Conservation (phyloP, 2,329 filamentous ascomycete species). For the Paecilomyces formosus region DNA sequence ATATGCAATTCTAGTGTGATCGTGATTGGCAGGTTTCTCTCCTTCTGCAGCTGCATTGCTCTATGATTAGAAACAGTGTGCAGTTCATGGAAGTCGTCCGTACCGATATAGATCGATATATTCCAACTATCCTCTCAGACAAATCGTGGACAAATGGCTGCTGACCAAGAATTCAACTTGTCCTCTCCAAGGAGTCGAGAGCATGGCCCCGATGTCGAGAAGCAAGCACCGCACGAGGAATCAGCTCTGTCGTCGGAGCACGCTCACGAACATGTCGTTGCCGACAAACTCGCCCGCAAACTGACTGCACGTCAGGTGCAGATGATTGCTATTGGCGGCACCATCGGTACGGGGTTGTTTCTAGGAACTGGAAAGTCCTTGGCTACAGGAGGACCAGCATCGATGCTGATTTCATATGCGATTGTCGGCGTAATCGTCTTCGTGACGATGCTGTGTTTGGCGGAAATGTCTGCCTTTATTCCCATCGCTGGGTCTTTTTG, state of each 20-base stretch:
- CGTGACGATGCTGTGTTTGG: conserved; percentile 36
- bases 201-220: background rate
- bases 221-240: background rate
- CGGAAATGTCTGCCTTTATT: conserved; percentile 55
- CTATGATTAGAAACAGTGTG: background rate
- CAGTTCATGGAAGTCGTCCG: background rate
- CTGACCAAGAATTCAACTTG: background rate
- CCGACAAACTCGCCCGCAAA: conserved; percentile 47
- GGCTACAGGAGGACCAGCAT: conserved; percentile 53
- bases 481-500: conserved; percentile 50
- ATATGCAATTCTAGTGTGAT: background rate
- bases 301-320: conserved; percentile 43
- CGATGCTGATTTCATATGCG: conserved; percentile 50
- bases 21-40: background rate
- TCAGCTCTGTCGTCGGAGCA: background rate
- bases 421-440: conserved; percentile 53
- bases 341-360: conserved; percentile 51
- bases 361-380: conserved; percentile 55
- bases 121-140: background rate
- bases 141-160: background rate
- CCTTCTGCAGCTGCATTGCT: background rate
- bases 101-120: background rate
- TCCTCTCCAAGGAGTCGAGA: background rate
- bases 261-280: conserved; percentile 14
- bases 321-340: conserved; percentile 53